Conservation (phyloP, 2,329 filamentous ascomycete species). For the Neofusicoccum umdonicola region DNA sequence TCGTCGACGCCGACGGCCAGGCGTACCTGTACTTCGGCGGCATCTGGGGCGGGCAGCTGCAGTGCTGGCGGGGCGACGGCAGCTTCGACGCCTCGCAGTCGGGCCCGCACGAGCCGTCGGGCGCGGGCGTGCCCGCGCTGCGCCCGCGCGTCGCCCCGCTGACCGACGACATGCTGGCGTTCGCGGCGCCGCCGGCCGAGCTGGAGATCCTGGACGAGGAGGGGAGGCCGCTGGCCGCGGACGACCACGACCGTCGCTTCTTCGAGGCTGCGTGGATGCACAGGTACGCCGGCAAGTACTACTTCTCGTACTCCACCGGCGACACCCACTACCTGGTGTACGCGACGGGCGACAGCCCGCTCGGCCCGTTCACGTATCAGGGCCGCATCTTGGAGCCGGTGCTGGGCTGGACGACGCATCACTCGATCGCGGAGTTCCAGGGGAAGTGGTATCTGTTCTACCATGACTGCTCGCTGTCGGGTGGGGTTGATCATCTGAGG, state of each 20-base stretch:
- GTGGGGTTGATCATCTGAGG: constrained; percentile 68
- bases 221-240: constrained; percentile 58
- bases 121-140: constrained; percentile 55
- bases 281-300: constrained; percentile 67
- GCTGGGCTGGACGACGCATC: constrained; percentile 78
- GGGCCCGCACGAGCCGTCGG: constrained; percentile 58
- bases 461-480: constrained; percentile 69
- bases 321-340: constrained; percentile 75
- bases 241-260: constrained; percentile 72
- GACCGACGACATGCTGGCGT: constrained; percentile 63
- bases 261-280: constrained; percentile 82
- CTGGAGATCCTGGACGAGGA: constrained; percentile 64
- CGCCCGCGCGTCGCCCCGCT: constrained; percentile 66
- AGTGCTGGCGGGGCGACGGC: constrained; percentile 63
- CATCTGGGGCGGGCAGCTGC: constrained; percentile 77
- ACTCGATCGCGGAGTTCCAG: constrained; percentile 72
- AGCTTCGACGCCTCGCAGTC: constrained; percentile 57
- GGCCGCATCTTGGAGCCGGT: constrained; percentile 74
- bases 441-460: constrained; percentile 74
- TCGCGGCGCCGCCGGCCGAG: constrained; percentile 57
- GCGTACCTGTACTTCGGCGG: constrained; percentile 75
- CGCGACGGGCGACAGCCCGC: constrained; percentile 61
- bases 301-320: constrained; percentile 75
- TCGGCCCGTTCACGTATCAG: constrained; percentile 70
- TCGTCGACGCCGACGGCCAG: constrained; percentile 66